Base-by-base conservation (phyloP, 2,329 filamentous ascomycete species). In the Zasmidium citrigriseum region DNA sequence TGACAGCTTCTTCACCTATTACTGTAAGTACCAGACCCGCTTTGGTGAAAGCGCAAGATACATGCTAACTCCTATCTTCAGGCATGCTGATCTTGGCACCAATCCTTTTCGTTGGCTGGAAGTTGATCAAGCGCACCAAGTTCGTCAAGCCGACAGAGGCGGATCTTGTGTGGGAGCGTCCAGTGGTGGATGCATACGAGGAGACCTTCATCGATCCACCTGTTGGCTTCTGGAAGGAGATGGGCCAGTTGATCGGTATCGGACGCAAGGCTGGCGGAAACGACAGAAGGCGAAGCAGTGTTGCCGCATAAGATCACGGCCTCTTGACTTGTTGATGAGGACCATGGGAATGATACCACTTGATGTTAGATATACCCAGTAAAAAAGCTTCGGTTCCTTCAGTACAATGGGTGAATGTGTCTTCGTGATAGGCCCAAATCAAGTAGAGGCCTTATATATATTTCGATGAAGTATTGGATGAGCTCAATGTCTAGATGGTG, bases 121-220 rank as follows among this genome's bases (percentile, higher is more conserved):
- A 90, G 75, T 2, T 89, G 0, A 20, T 86, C 70, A 84, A 88
- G 76, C 76, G 76, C 52, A 89, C 87, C 1, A 80, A 77, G 60
- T 75, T 83, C 52, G 76, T 86, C 12, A 72, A 73, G 1, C 74
- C 86, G 0, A 67, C 75, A 4, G 81, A 89, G 67, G 78, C 79
- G 3, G 85, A 88, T 65, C 76, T 88, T 2, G 75, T 86, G 18
- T 88, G 84, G 84, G 82, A 87, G 59, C 76, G 80, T n/a, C 84
- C 84, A 7, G 65, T 77, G n/a, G 82, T 87, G 53, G 85, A 87
- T 57, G 78, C 78, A 0, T 86, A 86, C 61, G 83, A 86, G 68
- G 76, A 73, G 10, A 76, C 75, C 22, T 82, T 87, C 64, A 55
- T 75, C 5, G 70, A 77, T 4, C 75, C 76, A 7, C 78, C 82